phyloP scores from a whole-genome alignment of 345 rosid species.

The Pelargonium nanum region DNA sequence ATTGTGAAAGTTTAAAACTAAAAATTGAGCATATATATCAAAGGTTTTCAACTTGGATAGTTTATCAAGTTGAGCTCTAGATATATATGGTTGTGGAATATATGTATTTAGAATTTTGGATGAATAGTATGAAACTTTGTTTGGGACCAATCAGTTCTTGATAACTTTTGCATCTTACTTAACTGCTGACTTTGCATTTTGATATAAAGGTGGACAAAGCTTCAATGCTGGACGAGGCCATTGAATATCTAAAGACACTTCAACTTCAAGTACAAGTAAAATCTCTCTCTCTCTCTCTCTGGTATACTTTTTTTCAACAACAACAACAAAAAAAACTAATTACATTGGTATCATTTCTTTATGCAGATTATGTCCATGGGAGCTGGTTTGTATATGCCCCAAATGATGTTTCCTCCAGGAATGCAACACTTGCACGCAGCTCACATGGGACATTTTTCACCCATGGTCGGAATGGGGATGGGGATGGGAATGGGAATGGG shows the following conservation, averaged over 20 bases:
- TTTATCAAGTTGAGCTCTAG: too few relatives aligned
- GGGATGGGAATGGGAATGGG: conserved; percentile 29
- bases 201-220: conserved; percentile 42
- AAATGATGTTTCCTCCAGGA: conserved; percentile 27
- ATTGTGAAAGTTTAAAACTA: too few relatives aligned
- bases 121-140: too few relatives aligned
- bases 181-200: not conserved
- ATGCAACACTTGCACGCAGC: conserved; percentile 27
- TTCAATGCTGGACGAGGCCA: conserved; percentile 58
- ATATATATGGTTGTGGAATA: too few relatives aligned
- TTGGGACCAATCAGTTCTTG: not conserved
- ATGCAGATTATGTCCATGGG: conserved; percentile 55
- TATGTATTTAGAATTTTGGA: too few relatives aligned
- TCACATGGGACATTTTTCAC: conserved; percentile 17
- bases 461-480: conserved; percentile 18
- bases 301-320: not conserved
- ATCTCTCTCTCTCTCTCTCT: not conserved
- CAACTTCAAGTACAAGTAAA: conserved; percentile 75
- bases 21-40: not conserved
- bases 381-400: conserved; percentile 26
- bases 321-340: not conserved
- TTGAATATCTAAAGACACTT: conserved; percentile 54
- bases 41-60: too few relatives aligned
- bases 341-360: not conserved
- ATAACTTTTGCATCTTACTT: not conserved